Conservation (phyloP, 2,329 filamentous ascomycete genomes). For the Fusarium temperatum region DNA sequence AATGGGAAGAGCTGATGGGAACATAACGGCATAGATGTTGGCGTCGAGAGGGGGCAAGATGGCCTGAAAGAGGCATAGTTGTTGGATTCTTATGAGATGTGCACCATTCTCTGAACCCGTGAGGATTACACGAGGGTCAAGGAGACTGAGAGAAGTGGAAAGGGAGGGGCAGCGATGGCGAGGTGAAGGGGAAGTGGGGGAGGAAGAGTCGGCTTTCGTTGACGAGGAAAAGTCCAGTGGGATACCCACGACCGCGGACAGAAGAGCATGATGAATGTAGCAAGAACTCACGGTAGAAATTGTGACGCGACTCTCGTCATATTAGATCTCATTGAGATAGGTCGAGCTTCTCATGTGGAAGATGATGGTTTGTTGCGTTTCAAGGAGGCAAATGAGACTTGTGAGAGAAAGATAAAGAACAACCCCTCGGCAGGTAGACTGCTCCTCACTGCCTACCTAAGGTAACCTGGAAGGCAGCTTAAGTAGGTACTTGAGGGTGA, state of each 20-base stretch:
- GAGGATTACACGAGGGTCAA: too few relatives aligned
- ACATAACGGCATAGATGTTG: too few relatives aligned
- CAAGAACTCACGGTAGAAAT: background rate
- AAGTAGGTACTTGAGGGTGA: background rate
- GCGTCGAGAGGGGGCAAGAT: too few relatives aligned
- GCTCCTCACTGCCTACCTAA: background rate
- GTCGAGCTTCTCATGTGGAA: background rate
- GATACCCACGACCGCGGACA: background rate
- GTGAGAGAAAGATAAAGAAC: background rate
- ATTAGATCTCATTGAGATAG: background rate
- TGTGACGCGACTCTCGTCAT: background rate
- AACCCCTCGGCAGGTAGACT: background rate
- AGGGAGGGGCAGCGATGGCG: too few relatives aligned
- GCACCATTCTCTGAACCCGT: too few relatives aligned
- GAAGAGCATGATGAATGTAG: background rate
- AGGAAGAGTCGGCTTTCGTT: background rate
- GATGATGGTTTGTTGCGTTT: background rate
- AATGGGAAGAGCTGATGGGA: too few relatives aligned
- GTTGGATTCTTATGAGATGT: too few relatives aligned
- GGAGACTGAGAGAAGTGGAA: too few relatives aligned
- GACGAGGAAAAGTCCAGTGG: background rate
- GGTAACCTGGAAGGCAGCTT: background rate
- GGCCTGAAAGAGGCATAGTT: too few relatives aligned
- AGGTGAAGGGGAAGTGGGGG: background rate
- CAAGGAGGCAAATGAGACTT: background rate